A percentile compares a stretch with the other conserved stretches of the same genome.
Conservation (phyloP, 2,329 filamentous ascomycete genomes). For the Dothiorella sarmentorum region DNA sequence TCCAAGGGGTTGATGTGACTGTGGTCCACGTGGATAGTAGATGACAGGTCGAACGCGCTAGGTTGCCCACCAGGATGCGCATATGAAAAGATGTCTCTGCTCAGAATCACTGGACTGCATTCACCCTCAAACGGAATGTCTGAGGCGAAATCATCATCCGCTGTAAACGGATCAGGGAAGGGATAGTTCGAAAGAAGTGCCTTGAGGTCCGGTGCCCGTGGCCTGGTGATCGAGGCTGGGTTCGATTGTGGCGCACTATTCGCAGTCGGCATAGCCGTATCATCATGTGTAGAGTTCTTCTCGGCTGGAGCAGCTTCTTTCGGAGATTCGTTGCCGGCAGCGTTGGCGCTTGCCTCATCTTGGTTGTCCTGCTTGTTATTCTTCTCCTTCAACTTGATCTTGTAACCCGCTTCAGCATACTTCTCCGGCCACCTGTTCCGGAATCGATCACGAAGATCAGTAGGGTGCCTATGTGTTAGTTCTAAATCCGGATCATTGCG, state of each 20-base stretch:
- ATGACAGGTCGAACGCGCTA: not conserved
- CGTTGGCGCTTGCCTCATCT: constrained; percentile 3
- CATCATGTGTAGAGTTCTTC: not conserved
- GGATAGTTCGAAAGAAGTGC: constrained; percentile 24
- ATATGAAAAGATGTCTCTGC: constrained; percentile 39
- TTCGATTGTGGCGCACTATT: not conserved
- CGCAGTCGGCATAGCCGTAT: not conserved
- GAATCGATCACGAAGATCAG: constrained; percentile 61
- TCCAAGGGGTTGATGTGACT: constrained; percentile 30
- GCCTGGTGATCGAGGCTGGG: not conserved
- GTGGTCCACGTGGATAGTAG: not conserved
- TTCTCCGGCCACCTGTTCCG: constrained; percentile 57
- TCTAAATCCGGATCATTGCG: constrained; percentile 52
- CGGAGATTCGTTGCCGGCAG: not conserved
- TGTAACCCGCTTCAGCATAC: constrained; percentile 50
- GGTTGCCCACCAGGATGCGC: constrained; percentile 27
- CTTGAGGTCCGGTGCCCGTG: constrained; percentile 19
- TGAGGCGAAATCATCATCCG: constrained; percentile 23
- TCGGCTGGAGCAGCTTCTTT: not conserved
- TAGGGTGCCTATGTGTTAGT: constrained; percentile 46
- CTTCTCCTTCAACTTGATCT: constrained; percentile 34
- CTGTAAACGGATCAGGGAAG: constrained; percentile 24
- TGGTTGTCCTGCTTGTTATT: constrained; percentile 21
- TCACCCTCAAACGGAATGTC: constrained; percentile 20
- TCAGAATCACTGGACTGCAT: constrained; percentile 33